Percentiles rank a stretch among this genome's conserved stretches.
Evolutionary conservation across 371 early-diverging fungal genomes (phyloP).

Genomic region (Rhizopus sp.): DNA sequence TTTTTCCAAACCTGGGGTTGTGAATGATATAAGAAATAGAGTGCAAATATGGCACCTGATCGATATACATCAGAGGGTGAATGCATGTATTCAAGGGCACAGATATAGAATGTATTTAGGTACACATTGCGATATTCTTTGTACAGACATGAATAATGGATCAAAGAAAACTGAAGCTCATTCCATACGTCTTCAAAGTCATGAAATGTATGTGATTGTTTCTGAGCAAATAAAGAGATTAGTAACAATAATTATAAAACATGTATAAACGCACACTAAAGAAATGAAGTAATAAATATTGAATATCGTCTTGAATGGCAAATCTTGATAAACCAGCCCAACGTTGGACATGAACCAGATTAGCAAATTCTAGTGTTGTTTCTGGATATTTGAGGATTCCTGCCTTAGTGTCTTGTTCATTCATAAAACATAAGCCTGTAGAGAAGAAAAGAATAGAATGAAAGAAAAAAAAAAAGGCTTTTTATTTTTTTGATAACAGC

Average conservation of each 20-base stretch:
- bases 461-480: no score
- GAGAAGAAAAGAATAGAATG: no score
- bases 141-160: slow-evolving; percentile 27
- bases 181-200: slow-evolving; percentile 24
- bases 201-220: slow-evolving; percentile 11
- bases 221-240: slow-evolving; percentile 8
- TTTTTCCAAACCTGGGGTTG: slow-evolving; percentile 28
- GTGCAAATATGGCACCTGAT: slow-evolving; percentile 13
- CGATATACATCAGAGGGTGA: neutral
- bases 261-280: slow-evolving; percentile 13
- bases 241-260: neutral
- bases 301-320: slow-evolving; percentile 26
- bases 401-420: no score
- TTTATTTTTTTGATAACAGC: slow-evolving; percentile 10
- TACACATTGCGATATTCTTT: slow-evolving; percentile 10
- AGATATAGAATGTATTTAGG: slow-evolving; percentile 16
- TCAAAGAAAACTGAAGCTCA: slow-evolving; percentile 19
- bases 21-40: slow-evolving; percentile 25
- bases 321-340: slow-evolving; percentile 13
- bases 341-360: slow-evolving; percentile 14
- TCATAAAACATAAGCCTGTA: no score
- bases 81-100: slow-evolving; percentile 11
- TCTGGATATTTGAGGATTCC: slow-evolving; percentile 7
- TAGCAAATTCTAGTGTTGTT: slow-evolving; percentile 7
- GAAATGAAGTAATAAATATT: slow-evolving; percentile 18